Conservation (phyloP, 1,284 basidiomycete species). For the Apiotrichum porosum region DNA sequence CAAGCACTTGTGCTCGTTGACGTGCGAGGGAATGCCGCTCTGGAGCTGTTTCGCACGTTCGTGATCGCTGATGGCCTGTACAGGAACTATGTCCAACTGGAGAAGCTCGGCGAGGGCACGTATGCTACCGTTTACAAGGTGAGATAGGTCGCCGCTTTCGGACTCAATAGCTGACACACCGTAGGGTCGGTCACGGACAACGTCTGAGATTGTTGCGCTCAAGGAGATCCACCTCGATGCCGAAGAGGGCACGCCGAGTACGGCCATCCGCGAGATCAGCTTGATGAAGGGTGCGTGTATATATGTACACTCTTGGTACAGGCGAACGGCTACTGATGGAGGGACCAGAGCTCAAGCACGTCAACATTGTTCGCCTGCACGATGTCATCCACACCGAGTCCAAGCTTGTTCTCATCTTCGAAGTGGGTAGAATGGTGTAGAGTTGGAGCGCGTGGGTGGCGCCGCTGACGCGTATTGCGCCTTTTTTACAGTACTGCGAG, state of each 20-base stretch:
- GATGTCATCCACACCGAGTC: constrained; percentile 97
- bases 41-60: too few species aligned
- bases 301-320: neutral
- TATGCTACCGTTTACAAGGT: constrained; percentile 86
- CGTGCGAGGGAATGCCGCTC: too few species aligned
- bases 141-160: too few species aligned
- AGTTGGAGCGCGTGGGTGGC: too few species aligned
- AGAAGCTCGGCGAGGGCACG: constrained; percentile 65
- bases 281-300: constrained; percentile 63
- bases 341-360: constrained; percentile 79
- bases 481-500: constrained; percentile 39
- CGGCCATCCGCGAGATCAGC: constrained; percentile 96
- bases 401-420: constrained; percentile 95
- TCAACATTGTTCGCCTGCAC: constrained; percentile 88
- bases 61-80: neutral
- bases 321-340: too few species aligned
- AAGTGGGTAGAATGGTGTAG: constrained; percentile 53
- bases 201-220: constrained; percentile 70
- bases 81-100: constrained; percentile 61
- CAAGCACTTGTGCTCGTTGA: too few species aligned
- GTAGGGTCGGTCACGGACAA: constrained; percentile 68
- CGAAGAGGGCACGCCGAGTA: constrained; percentile 95
- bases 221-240: constrained; percentile 99
- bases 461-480: too few species aligned
- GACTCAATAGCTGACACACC: too few species aligned